Conservation (phyloP, 1,284 basidiomycete genomes). For the Schizopora paradoxa region DNA sequence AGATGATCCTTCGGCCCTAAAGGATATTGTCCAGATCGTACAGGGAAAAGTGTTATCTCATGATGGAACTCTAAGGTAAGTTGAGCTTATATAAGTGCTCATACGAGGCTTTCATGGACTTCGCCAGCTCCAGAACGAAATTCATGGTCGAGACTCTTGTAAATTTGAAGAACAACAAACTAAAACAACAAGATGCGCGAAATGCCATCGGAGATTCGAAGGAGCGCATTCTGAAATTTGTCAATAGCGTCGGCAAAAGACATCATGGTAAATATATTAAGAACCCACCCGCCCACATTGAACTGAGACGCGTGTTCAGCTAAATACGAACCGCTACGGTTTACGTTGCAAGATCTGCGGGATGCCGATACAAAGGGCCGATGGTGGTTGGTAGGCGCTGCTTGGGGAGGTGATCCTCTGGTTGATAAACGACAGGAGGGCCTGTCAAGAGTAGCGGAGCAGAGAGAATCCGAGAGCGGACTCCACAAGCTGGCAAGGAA, state of each 20-base stretch:
- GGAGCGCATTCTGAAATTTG: conserved; percentile 81
- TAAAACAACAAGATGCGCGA: conserved; percentile 57
- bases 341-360: conserved; percentile 81
- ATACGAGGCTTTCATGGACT: not conserved
- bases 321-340: conserved; percentile 71
- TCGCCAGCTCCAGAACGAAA: conserved; percentile 73
- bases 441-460: conserved; percentile 22
- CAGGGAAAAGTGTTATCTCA: conserved; percentile 64
- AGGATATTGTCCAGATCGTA: conserved; percentile 81
- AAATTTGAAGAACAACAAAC: conserved; percentile 88
- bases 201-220: conserved; percentile 65
- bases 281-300: not conserved
- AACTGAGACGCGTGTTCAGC: conserved; percentile 1
- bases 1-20: conserved; percentile 80
- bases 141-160: conserved; percentile 93
- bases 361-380: conserved; percentile 86
- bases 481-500: conserved; percentile 79
- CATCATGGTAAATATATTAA: conserved; percentile 50
- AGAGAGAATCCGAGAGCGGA: conserved; percentile 36
- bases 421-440: conserved; percentile 52
- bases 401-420: conserved; percentile 91
- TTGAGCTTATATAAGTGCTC: not conserved
- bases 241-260: conserved; percentile 71
- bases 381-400: conserved; percentile 99
- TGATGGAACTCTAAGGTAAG: conserved; percentile 56